Percentiles rank a stretch among this genome's conserved stretches.
Evolutionary conservation across 306 rosid genomes (phyloP).

Genomic region (Trifolium repens): DNA sequence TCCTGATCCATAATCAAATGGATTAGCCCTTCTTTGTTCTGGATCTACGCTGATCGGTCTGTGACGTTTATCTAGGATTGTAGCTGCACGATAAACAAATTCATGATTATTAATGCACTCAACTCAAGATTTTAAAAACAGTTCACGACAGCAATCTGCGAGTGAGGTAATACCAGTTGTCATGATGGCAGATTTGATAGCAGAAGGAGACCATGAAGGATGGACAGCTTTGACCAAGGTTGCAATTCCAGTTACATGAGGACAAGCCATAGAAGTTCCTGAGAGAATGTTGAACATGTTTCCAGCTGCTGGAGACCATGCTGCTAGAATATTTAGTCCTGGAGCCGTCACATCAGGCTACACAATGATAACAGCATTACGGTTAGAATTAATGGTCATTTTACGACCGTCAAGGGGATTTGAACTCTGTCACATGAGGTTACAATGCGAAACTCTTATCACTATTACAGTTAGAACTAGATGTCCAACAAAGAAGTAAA

Average conservation of each 20-base stretch:
- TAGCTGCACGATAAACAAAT: constrained; percentile 58
- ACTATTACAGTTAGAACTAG: constrained; percentile 35
- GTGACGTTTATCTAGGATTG: constrained; percentile 64
- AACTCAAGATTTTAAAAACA: background rate
- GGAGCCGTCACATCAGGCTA: constrained; percentile 91
- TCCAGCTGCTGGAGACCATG: constrained; percentile 81
- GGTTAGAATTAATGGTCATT: background rate
- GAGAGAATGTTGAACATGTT: constrained; percentile 71
- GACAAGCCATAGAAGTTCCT: constrained; percentile 92
- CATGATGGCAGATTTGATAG: constrained; percentile 91
- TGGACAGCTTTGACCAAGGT: constrained; percentile 76
- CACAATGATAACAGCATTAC: constrained; percentile 36
- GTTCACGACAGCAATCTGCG: background rate
- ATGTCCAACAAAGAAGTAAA: constrained; percentile 21
- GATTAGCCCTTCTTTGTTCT: constrained; percentile 61
- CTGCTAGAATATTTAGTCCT: constrained; percentile 86
- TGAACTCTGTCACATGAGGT: background rate
- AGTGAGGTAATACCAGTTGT: constrained; percentile 61
- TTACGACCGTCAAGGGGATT: background rate
- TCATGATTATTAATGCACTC: constrained; percentile 25
- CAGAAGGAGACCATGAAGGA: constrained; percentile 88
- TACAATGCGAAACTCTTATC: background rate
- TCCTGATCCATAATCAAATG: constrained; percentile 88
- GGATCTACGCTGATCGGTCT: constrained; percentile 69
- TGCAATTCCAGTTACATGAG: constrained; percentile 88